Evolutionary conservation across 176 grass and related monocot genomes (phyloP).

Genomic region (Aegilops bicornis): DNA sequence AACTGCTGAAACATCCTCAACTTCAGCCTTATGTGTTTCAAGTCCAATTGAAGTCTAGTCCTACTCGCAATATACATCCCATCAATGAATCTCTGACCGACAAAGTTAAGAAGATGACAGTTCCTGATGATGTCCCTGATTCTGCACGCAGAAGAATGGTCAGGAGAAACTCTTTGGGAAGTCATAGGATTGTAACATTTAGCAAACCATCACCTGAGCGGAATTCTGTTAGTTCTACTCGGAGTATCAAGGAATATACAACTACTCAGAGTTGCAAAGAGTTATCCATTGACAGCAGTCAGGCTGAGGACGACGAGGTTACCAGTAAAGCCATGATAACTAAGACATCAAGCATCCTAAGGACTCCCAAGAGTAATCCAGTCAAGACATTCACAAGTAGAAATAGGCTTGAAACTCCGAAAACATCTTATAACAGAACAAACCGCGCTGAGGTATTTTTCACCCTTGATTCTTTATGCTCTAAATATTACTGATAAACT

Average conservation of each 20-base stretch:
- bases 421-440: constrained; percentile 53
- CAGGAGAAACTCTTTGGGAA: constrained; percentile 62
- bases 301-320: constrained; percentile 57
- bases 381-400: constrained; percentile 52
- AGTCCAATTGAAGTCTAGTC: constrained; percentile 88
- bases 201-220: constrained; percentile 58
- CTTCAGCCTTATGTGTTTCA: constrained; percentile 89
- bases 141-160: constrained; percentile 50
- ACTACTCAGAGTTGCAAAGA: constrained; percentile 58
- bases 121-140: constrained; percentile 49
- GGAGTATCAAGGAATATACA: constrained; percentile 63
- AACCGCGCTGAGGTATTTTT: constrained; percentile 62
- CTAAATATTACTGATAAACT: neutral
- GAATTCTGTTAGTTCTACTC: constrained; percentile 56
- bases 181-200: constrained; percentile 62
- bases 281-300: constrained; percentile 58
- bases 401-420: constrained; percentile 53
- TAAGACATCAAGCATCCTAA: constrained; percentile 50
- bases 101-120: constrained; percentile 75
- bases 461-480: neutral
- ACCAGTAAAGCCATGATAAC: constrained; percentile 55
- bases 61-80: constrained; percentile 45
- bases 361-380: constrained; percentile 62
- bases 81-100: constrained; percentile 47
- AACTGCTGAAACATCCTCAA: constrained; percentile 81